Evolutionary conservation across 352 stramenopile species (phyloP).

Genomic region (Peronospora belbahrii): DNA sequence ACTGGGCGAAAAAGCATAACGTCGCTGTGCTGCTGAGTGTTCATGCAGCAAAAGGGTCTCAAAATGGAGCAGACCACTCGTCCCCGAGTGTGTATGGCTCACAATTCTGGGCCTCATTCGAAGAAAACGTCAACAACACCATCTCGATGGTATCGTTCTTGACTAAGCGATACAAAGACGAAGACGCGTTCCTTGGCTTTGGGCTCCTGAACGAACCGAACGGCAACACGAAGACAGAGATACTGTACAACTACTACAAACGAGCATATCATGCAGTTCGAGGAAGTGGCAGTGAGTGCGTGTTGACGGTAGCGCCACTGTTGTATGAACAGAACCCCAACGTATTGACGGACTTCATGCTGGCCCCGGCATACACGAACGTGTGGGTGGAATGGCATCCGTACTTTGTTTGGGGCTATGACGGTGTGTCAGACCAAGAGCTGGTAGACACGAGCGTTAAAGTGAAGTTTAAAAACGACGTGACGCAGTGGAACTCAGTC

Average conservation of each 20-base stretch:
- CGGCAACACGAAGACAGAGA: constrained; percentile 36
- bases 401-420: constrained; percentile 81
- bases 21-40: constrained; percentile 63
- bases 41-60: constrained; percentile 66
- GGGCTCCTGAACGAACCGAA: constrained; percentile 65
- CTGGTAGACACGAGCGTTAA: constrained; percentile 41
- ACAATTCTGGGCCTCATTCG: constrained; percentile 38
- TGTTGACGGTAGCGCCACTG: constrained; percentile 47
- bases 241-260: constrained; percentile 73
- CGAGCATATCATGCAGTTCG: constrained; percentile 57
- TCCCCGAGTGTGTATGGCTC: constrained; percentile 36
- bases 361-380: constrained; percentile 42
- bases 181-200: constrained; percentile 64
- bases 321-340: constrained; percentile 43
- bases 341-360: constrained; percentile 46
- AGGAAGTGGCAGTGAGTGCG: constrained; percentile 45
- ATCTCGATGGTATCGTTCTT: constrained; percentile 40
- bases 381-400: constrained; percentile 80
- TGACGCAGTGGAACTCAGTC: constrained; percentile 33
- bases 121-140: constrained; percentile 58
- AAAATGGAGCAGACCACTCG: constrained; percentile 71
- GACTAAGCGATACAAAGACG: constrained; percentile 48
- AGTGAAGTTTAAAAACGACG: constrained; percentile 32
- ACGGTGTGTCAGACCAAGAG: constrained; percentile 39
- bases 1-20: constrained; percentile 39